Evolutionary conservation across 1,284 basidiomycete species (phyloP).

Genomic region (Melanopsichium pennsylvanicum): DNA sequence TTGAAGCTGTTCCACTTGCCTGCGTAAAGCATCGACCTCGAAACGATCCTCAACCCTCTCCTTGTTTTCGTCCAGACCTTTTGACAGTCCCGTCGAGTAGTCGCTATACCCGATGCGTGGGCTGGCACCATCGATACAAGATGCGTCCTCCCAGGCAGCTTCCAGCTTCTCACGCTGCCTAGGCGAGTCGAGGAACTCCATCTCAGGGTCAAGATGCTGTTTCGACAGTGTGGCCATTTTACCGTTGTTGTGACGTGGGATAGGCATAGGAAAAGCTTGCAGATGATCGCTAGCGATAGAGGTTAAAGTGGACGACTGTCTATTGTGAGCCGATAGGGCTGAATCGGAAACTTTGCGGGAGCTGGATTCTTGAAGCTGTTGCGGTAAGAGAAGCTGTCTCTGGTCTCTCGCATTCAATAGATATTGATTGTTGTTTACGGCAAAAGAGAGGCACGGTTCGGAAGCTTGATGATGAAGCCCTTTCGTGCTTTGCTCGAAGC

Average conservation of each 20-base stretch:
- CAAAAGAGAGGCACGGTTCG: not conserved
- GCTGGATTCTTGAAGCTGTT: not conserved
- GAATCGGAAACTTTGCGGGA: not conserved
- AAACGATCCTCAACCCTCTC: conserved; percentile 8
- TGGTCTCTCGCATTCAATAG: too few relatives aligned
- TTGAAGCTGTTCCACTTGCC: conserved; percentile 43
- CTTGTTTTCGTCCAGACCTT: not conserved
- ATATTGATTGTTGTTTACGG: not conserved
- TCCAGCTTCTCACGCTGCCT: conserved; percentile 31
- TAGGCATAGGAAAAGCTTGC: conserved; percentile 3
- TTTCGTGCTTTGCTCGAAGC: not conserved
- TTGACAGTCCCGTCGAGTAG: not conserved
- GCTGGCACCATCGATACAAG: conserved; percentile 7
- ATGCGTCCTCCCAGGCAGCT: too few relatives aligned
- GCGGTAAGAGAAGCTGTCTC: too few relatives aligned
- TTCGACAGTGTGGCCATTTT: not conserved
- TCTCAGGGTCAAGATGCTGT: not conserved
- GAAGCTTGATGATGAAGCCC: not conserved
- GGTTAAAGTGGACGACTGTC: not conserved
- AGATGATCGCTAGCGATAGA: not conserved
- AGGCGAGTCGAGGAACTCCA: not conserved
- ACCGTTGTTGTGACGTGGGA: not conserved
- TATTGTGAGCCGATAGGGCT: not conserved
- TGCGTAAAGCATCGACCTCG: conserved; percentile 29
- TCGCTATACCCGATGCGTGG: conserved; percentile 1